Evolutionary conservation across 2,329 filamentous ascomycete species (phyloP), one percentile per base, ranked within the genome.

Genomic region (Pezicula radicicola): DNA sequence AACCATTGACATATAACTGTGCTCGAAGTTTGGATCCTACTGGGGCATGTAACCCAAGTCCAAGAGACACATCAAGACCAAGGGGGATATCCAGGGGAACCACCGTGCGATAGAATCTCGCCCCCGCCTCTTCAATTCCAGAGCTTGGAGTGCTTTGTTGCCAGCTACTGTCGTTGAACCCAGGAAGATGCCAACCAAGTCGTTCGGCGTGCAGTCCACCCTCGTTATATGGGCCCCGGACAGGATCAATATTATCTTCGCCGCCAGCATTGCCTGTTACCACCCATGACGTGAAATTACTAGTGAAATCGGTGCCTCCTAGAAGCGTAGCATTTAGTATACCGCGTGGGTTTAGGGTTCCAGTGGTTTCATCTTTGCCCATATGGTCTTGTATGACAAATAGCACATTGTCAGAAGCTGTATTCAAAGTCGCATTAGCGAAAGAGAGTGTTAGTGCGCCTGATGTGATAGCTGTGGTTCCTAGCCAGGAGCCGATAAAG

Each of bases 1-100:
- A 86, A 0, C 83, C 83, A 50, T 86, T 86, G n/a, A 85, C 75
- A 50, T 81, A 85, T 2, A 86, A 63, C 58, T 83, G 74, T 0
- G 75, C 78, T 10, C 83, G 73, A 12, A 80, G 73, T 0, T 72
- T 71, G 15, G 68, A 66, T 6, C 71, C 69, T 0, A 68, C 65
- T 0, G 75, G 70, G 0, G 78, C 75, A 0, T 72, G 73, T 2
- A 85, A 67, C 3, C 74, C 69, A 60, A 85, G 80, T 0, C 78
- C 78, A 28, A 85, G 71, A 0, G 79, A 79, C 0, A 82, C 76
- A 50, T 85, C 82, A 0, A 81, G 62, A 0, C 74, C 75, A 0
- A 64, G 55, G 0, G 80, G 79, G 0, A 85, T 68, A 18, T 75
- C 58, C 0, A 86, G 72, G 0, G 75, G 68, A 0, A 81, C 68